These are phyloP conservation scores for Rhodotorula sp. DNA, from an alignment of 1,284 basidiomycete species.

Conservation along the genomic window DNA sequence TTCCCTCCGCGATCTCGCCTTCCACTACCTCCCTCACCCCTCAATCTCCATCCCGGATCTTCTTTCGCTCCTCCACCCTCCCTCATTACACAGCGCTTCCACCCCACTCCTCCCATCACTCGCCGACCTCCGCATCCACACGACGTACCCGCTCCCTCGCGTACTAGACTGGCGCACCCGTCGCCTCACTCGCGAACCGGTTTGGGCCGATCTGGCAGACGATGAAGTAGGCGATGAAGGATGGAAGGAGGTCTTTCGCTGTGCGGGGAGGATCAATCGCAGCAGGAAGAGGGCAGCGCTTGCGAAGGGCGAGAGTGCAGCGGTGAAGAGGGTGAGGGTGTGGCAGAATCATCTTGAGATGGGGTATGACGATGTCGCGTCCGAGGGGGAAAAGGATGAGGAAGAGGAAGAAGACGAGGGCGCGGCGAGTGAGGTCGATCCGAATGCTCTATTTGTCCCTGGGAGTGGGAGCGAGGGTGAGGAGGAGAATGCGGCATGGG, in stretches of 20 bases:
- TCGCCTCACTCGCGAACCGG: background rate
- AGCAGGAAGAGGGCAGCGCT: background rate
- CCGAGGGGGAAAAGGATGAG: constrained; percentile 4
- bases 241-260: constrained; percentile 6
- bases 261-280: background rate
- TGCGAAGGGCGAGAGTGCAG: background rate
- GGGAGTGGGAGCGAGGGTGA: background rate
- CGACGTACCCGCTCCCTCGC: constrained; percentile 8
- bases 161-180: background rate
- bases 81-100: background rate
- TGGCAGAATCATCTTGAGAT: constrained; percentile 17
- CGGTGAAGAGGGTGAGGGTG: background rate
- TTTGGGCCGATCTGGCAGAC: background rate
- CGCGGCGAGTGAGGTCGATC: background rate
- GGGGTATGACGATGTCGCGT: background rate
- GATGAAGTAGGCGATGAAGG: background rate
- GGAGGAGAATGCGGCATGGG: background rate
- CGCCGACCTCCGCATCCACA: background rate
- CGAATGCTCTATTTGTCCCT: constrained; percentile 2
- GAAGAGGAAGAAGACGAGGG: constrained; percentile 4
- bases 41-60: constrained; percentile 5
- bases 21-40: constrained; percentile 13
- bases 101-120: background rate
- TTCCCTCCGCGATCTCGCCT: background rate
- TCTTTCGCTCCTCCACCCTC: background rate